These are phyloP conservation scores for Xylariaceae sp. DNA, from an alignment of 2,329 filamentous ascomycete species.

Conservation along the genomic window DNA sequence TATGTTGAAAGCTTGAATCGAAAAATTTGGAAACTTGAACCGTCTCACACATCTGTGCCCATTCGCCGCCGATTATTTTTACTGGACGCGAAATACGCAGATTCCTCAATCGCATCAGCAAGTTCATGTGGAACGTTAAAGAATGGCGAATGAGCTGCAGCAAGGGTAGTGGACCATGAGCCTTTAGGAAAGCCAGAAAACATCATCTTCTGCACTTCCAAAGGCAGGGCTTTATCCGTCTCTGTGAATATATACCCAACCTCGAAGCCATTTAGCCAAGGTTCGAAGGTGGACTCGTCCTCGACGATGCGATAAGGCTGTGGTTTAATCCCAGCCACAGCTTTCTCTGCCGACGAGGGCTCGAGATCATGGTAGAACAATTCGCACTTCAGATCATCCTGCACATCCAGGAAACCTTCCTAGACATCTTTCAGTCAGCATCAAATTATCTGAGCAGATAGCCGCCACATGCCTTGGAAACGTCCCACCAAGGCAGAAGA, in stretches of 20 bases:
- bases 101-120: slow-evolving; percentile 4
- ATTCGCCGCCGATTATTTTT: neutral
- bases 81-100: neutral
- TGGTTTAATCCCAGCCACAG: neutral
- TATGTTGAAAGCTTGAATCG: too few relatives aligned
- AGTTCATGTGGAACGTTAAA: slow-evolving; percentile 4
- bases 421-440: too few relatives aligned
- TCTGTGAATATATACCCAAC: slow-evolving; percentile 16
- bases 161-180: slow-evolving; percentile 10
- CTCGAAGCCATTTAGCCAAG: slow-evolving; percentile 11
- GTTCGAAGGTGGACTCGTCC: slow-evolving; percentile 6
- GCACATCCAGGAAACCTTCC: too few relatives aligned
- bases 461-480: slow-evolving; percentile 1
- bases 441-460: too few relatives aligned
- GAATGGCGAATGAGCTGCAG: slow-evolving; percentile 14
- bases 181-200: slow-evolving; percentile 8
- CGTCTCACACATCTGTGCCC: too few relatives aligned
- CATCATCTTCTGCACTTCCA: slow-evolving; percentile 6
- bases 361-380: slow-evolving; percentile 12
- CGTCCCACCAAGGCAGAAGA: neutral
- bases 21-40: too few relatives aligned
- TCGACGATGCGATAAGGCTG: neutral
- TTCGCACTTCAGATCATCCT: too few relatives aligned
- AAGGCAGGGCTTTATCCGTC: slow-evolving; percentile 3
- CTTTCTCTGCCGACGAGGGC: slow-evolving; percentile 5